Evolutionary conservation across 495 filamentous ascomycete genomes (phyloP), one percentile per base, ranked within the genome.

Genomic region (Daldinia bambusicola): DNA sequence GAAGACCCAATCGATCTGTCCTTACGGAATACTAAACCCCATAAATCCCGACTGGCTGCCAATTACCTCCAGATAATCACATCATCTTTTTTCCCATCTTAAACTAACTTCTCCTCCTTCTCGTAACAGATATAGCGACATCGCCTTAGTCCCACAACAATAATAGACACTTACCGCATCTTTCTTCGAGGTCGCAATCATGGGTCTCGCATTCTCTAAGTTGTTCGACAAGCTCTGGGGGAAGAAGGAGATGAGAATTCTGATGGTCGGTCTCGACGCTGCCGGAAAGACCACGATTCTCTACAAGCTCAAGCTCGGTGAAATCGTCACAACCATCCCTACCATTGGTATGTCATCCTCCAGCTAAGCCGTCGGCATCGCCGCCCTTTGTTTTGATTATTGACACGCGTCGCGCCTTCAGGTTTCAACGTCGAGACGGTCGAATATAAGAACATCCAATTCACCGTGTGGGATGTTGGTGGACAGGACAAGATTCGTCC

Each of bases 361-460:
- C 30, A 32, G 56, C 60, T 48, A 13, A 31, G 9, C 22, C 22
- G 30, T 43, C 31, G 22, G 57, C 16, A 40, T 57, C 63, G 41
- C 51, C 16, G 20, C 16, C 18, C 30, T 55, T 50, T 65, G 53
- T 58, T 60, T 60, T 61, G n/a, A 32, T 36, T 67, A 65, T 77
- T 83, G 67, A 83, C 77, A 55, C 55, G 59, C 51, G 55, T 75
- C 73, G 36, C 43, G 61, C 18, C 14, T 53, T 7, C 74, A 97
- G 95, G 95, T 73, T 99, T 99, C 89, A 99, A 99, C 87, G 95
- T 99, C 81, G 95, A 99, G 89, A 98, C 95, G 50, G 96, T 99
- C 83, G 96, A 98, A 81, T 99, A 98, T 87, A 97, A 97, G 90
- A 98, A 99, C 89, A 98, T 99, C 81, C 94, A 97, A 81, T 99